Conservation (phyloP, 2,329 filamentous ascomycete species). For the Trichoderma asperellum region DNA sequence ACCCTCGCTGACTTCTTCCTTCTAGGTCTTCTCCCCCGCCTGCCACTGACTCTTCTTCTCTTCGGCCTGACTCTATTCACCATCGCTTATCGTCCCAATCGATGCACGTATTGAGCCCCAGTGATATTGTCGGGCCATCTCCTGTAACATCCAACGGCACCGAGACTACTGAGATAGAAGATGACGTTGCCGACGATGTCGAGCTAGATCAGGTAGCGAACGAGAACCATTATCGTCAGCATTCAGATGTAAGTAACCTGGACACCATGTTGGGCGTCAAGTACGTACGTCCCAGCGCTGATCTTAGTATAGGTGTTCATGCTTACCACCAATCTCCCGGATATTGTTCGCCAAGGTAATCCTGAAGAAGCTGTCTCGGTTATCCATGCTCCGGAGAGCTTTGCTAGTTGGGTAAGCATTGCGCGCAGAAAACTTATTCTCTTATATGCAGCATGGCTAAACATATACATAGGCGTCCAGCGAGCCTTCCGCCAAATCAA, state of each 20-base stretch:
- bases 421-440: conserved; percentile 12
- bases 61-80: conserved; percentile 56
- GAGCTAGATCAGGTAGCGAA: conserved; percentile 38
- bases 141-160: conserved; percentile 86
- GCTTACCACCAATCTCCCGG: conserved; percentile 61
- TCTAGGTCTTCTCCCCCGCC: conserved; percentile 44
- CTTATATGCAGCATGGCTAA: conserved; percentile 33
- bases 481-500: conserved; percentile 44
- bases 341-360: conserved; percentile 59
- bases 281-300: conserved; percentile 13
- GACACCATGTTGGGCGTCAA: not conserved
- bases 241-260: conserved; percentile 39
- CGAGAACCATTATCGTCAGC: conserved; percentile 30
- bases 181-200: conserved; percentile 69
- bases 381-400: conserved; percentile 86
- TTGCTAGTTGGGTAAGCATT: conserved; percentile 73
- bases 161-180: conserved; percentile 81
- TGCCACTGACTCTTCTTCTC: conserved; percentile 50
- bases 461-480: conserved; percentile 46
- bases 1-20: conserved; percentile 10
- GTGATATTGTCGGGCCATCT: conserved; percentile 76
- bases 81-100: conserved; percentile 53
- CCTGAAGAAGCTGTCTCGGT: conserved; percentile 85
- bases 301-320: conserved; percentile 50
- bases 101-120: conserved; percentile 64